Base-by-base conservation (phyloP, 2,329 filamentous ascomycete genomes). In the Fusarium acutatum region DNA sequence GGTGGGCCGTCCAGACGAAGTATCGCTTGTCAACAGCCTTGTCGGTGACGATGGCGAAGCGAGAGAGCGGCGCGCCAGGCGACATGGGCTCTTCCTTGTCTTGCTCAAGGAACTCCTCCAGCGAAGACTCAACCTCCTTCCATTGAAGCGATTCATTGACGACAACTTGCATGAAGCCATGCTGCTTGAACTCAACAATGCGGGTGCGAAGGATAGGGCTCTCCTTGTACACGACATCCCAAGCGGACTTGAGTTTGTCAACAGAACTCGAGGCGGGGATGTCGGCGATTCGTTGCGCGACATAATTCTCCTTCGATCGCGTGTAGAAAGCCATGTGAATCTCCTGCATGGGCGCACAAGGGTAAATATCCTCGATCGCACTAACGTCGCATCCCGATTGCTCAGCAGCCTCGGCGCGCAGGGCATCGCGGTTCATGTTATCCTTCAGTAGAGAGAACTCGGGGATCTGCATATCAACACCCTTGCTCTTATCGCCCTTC, bases 281-380 rank as follows among this genome's bases (percentile, higher is more conserved):
- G 38, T 83, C 79, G 24, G 85, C 80, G 4, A 87, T 83, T 37
- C 85, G 78, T 64, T 86, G 86, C 2, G 86, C 85, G 1, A 89
- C 83, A 46, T 89, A 89, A 1, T 84, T 84, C 34, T 86, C 86
- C 18, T 81, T 81, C 12, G 84, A 81, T 72, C 86, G 85, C 44
- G 83, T 82, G 17, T 88, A 86, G 22, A 89, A 78, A 1, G 86
- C 85, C 79, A 89, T 84, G 7, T 89, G 82, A 8, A 84, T 86
- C 74, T 88, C 86, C 64, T 89, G 88, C 22, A 88, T 80, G 1
- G 87, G 83, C 0, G 86, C 86, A 74, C 86, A 88, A 4, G 87
- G 87, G 56, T 88, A 89, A 1, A 88, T 80, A 56, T 89, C 87
- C 64, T 87, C 84, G 11, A 88, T 79, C 12, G 74, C 62, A 1